Evolutionary conservation across 345 rosid species (phyloP).

Genomic region (Murraya paniculata): DNA sequence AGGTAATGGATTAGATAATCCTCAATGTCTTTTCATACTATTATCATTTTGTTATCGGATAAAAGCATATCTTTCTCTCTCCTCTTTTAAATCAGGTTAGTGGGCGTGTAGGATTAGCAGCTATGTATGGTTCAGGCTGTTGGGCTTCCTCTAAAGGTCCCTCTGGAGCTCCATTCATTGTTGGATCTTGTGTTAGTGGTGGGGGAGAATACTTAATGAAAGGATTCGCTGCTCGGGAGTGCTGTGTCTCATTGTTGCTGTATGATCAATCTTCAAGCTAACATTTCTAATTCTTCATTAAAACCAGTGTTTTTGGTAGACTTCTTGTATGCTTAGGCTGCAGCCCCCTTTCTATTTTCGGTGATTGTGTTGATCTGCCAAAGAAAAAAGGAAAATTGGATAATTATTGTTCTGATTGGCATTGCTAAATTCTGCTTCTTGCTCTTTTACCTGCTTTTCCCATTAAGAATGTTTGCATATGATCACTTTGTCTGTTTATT

Average conservation of each 20-base stretch:
- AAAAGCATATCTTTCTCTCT: neutral
- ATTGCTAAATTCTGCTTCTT: neutral
- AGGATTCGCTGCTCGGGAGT: constrained; percentile 91
- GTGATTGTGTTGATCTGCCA: neutral
- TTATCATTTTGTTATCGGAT: neutral
- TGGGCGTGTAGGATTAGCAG: constrained; percentile 96
- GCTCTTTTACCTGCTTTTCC: neutral
- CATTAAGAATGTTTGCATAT: neutral
- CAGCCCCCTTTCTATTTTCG: neutral
- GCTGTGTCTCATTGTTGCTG: constrained; percentile 73
- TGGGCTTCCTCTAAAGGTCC: constrained; percentile 89
- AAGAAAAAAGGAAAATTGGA: neutral
- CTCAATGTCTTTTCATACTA: neutral
- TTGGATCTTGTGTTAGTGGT: constrained; percentile 85
- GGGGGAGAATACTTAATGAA: constrained; percentile 92
- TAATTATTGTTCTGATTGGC: neutral
- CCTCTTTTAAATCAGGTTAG: constrained; percentile 47
- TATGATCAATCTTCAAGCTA: constrained; percentile 30
- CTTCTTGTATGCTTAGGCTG: neutral
- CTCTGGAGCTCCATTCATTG: constrained; percentile 62
- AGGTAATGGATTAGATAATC: constrained; percentile 43
- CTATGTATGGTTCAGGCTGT: constrained; percentile 88
- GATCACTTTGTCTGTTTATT: neutral
- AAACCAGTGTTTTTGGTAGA: neutral
- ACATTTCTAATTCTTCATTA: neutral